Conservation (phyloP, 2,329 filamentous ascomycete species). For the Gremmenia infestans region DNA sequence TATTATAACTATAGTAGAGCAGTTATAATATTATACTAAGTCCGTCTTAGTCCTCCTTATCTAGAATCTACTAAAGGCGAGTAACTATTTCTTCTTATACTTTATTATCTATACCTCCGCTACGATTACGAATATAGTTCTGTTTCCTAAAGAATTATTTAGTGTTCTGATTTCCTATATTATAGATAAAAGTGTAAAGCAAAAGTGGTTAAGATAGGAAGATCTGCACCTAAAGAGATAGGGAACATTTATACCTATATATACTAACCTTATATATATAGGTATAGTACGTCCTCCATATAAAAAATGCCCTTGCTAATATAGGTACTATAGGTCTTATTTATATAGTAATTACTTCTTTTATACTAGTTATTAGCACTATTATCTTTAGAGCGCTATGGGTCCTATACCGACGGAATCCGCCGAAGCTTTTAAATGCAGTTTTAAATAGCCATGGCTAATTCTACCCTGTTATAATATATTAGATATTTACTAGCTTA, state of each 20-base stretch:
- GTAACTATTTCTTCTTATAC: constrained; percentile 26
- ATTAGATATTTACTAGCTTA: too few relatives aligned
- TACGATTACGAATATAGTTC: neutral
- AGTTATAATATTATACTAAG: constrained; percentile 3
- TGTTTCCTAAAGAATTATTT: too few relatives aligned
- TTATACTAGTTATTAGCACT: constrained; percentile 15
- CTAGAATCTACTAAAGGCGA: constrained; percentile 18
- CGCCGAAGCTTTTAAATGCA: constrained; percentile 1
- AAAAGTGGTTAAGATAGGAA: constrained; percentile 7
- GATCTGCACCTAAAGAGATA: constrained; percentile 1
- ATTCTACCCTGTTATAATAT: too few relatives aligned
- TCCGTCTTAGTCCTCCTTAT: constrained; percentile 13
- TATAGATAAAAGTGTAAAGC: constrained; percentile 5
- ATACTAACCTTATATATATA: constrained; percentile 18
- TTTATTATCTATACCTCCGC: constrained; percentile 17
- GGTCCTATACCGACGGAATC: constrained; percentile 13
- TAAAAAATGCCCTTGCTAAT: neutral
- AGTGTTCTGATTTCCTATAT: neutral
- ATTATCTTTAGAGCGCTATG: constrained; percentile 17
- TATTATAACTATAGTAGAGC: constrained; percentile 13
- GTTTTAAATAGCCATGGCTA: too few relatives aligned
- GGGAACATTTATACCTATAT: constrained; percentile 12
- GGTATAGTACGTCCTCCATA: constrained; percentile 9
- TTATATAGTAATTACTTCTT: constrained; percentile 20
- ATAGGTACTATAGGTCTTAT: constrained; percentile 15